These are phyloP conservation scores for Calonectria hongkongensis DNA, from an alignment of 2,329 filamentous ascomycete genomes.

Conservation along the genomic window DNA sequence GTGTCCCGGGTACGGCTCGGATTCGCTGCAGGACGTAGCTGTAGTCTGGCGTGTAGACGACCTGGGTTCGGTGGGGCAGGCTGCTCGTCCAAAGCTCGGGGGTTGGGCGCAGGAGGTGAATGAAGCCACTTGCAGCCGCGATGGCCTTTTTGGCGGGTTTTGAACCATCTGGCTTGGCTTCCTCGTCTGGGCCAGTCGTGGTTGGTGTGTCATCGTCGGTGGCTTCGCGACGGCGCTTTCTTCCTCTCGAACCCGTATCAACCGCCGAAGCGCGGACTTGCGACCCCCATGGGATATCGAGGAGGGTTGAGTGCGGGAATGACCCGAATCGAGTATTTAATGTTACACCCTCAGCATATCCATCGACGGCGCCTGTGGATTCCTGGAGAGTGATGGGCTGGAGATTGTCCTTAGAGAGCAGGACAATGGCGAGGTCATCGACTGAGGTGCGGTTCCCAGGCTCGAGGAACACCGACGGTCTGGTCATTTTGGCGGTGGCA, in stretches of 20 bases:
- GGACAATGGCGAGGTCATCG: constrained; percentile 85
- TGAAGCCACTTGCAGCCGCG: constrained; percentile 80
- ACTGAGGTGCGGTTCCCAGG: constrained; percentile 77
- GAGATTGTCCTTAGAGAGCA: constrained; percentile 91
- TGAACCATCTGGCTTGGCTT: constrained; percentile 57
- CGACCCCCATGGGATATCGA: constrained; percentile 90
- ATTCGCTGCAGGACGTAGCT: constrained; percentile 88
- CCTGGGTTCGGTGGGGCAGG: constrained; percentile 87
- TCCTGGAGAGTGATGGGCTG: constrained; percentile 83
- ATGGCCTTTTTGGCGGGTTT: constrained; percentile 68
- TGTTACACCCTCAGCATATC: constrained; percentile 85
- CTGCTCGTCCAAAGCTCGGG: constrained; percentile 89
- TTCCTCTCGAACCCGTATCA: constrained; percentile 91
- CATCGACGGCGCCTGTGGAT: constrained; percentile 77
- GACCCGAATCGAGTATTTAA: constrained; percentile 97
- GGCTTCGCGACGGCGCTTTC: constrained; percentile 75
- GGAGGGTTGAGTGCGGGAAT: constrained; percentile 86
- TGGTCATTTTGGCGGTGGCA: constrained; percentile 58
- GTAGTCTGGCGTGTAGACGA: constrained; percentile 91
- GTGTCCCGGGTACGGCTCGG: constrained; percentile 82
- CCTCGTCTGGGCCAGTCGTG: constrained; percentile 60
- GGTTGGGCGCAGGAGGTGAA: constrained; percentile 86
- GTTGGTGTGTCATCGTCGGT: constrained; percentile 66
- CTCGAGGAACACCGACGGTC: constrained; percentile 85
- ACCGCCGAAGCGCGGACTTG: constrained; percentile 93